Conservation (phyloP, 306 rosid species). For the Sindora glabra region DNA sequence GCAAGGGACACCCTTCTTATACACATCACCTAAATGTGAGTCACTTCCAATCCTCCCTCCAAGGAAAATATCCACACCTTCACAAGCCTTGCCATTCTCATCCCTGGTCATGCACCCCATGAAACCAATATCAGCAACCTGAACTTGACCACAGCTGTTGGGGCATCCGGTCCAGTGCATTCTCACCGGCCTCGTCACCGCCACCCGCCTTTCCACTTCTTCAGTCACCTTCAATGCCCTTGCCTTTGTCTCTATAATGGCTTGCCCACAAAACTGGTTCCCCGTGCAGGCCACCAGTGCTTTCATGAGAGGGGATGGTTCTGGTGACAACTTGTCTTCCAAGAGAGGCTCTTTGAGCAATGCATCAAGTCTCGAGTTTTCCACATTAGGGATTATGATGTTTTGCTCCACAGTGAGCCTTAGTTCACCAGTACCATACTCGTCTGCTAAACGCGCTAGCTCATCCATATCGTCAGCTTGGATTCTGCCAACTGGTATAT, state of each 20-base stretch:
- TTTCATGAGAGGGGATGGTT: constrained; percentile 70
- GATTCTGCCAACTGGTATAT: constrained; percentile 85
- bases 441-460: constrained; percentile 63
- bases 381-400: constrained; percentile 72
- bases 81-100: constrained; percentile 70
- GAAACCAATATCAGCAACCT: constrained; percentile 96
- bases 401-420: constrained; percentile 86
- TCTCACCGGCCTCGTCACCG: constrained; percentile 60
- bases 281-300: constrained; percentile 95
- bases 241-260: constrained; percentile 85
- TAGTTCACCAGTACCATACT: constrained; percentile 80
- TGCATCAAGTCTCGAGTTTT: constrained; percentile 46
- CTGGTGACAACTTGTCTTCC: constrained; percentile 49
- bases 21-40: constrained; percentile 74
- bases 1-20: constrained; percentile 87
- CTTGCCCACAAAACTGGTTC: constrained; percentile 90
- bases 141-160: constrained; percentile 84
- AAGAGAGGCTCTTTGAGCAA: constrained; percentile 61
- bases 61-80: constrained; percentile 74
- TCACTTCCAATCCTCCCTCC: constrained; percentile 96
- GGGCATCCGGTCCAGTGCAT: constrained; percentile 99
- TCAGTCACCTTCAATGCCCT: constrained; percentile 84
- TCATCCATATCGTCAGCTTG: constrained; percentile 91
- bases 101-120: constrained; percentile 97
- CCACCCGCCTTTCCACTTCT: constrained; percentile 68